Conservation (phyloP, 140 eudicot species). For the Ambrosia hybrid region DNA sequence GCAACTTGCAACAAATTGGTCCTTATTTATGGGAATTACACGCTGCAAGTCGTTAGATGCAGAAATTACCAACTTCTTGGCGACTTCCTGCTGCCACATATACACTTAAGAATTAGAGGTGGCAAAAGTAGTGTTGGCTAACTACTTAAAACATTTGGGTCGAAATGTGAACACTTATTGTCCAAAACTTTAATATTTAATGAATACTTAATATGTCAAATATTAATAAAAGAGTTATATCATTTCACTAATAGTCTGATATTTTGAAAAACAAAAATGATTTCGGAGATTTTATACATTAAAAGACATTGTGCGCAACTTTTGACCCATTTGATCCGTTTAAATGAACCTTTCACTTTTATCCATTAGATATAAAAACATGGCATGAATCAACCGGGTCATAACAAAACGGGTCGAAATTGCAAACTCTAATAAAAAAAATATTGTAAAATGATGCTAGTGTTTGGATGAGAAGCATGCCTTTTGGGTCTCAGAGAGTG, state of each 20-base stretch:
- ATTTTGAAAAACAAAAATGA: background rate
- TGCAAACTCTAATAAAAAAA: background rate
- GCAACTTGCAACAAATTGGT: conserved; percentile 13
- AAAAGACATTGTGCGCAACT: background rate
- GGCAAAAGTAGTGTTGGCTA: background rate
- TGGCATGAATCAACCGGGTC: background rate
- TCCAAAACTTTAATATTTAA: background rate
- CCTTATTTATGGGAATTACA: conserved; percentile 21
- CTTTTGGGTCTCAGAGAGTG: conserved; percentile 47
- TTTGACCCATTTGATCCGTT: background rate
- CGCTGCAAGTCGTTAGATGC: conserved; percentile 40
- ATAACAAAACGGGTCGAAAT: background rate
- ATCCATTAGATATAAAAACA: background rate
- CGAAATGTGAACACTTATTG: background rate
- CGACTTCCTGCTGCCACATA: conserved; percentile 36
- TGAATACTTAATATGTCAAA: background rate
- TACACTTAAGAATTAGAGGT: background rate
- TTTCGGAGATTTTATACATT: background rate
- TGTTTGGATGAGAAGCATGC: conserved; percentile 27
- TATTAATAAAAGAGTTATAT: background rate
- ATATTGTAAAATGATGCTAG: background rate
- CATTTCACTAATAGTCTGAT: background rate
- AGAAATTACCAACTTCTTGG: conserved; percentile 34
- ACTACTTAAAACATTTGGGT: background rate
- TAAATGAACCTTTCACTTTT: background rate